phyloP scores from a whole-genome alignment of 2,329 filamentous ascomycete genomes.

The Neurospora sp. region DNA sequence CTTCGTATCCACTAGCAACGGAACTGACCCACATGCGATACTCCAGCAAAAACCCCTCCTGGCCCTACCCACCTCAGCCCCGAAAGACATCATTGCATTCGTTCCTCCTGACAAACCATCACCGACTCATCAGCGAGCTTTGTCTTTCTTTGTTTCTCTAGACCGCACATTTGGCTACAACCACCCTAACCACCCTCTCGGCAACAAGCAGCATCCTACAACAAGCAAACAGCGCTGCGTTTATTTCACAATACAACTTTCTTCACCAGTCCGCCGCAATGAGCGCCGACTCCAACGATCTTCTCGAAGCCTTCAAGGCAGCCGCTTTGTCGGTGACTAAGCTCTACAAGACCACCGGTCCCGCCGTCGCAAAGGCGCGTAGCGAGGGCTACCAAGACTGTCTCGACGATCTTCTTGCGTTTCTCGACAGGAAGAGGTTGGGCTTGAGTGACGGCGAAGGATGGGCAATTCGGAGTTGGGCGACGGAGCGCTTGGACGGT shows the following conservation, averaged over 20 bases:
- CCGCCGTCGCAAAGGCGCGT: conserved; percentile 65
- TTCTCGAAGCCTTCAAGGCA: conserved; percentile 83
- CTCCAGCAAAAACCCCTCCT: neutral
- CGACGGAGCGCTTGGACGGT: conserved; percentile 59
- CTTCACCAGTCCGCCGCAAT: conserved; percentile 17
- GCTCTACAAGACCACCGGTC: conserved; percentile 84
- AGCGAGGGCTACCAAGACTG: conserved; percentile 88
- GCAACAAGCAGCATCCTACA: neutral
- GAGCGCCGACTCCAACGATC: conserved; percentile 42
- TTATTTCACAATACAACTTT: neutral
- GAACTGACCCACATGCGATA: neutral
- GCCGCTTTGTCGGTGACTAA: conserved; percentile 92
- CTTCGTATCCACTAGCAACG: neutral
- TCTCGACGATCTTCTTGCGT: conserved; percentile 76
- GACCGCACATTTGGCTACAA: conserved; percentile 2
- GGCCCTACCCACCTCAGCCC: neutral
- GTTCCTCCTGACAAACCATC: neutral
- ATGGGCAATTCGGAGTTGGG: conserved; percentile 52
- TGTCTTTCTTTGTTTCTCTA: conserved; percentile 1
- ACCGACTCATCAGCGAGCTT: neutral
- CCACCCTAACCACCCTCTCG: conserved; percentile 8
- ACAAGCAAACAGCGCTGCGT: conserved; percentile 11
- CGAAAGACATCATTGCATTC: neutral
- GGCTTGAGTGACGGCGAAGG: conserved; percentile 73
- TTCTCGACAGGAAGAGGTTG: conserved; percentile 73